phyloP scores from a whole-genome alignment of 305 asterid species.

The Solanum hybrid region DNA sequence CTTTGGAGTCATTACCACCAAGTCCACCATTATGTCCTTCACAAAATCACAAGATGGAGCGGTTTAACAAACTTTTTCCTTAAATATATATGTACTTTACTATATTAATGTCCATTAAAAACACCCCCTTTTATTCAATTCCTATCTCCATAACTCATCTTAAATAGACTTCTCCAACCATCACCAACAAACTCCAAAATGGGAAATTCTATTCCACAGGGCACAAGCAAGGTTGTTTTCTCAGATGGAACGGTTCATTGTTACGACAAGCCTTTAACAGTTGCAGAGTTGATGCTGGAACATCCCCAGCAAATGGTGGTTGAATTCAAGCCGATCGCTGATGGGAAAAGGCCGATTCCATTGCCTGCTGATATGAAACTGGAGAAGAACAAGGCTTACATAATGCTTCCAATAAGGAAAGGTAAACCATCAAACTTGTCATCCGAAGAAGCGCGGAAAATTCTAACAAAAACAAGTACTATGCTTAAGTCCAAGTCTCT shows the following conservation, averaged over 20 bases:
- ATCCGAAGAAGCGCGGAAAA: slow-evolving; percentile 37
- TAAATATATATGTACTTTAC: not conserved
- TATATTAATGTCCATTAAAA: not conserved
- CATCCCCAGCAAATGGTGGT: slow-evolving; percentile 67
- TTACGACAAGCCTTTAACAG: slow-evolving; percentile 54
- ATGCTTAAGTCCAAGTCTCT: slow-evolving; percentile 36
- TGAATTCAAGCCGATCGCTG: slow-evolving; percentile 30
- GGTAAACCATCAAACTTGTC: slow-evolving; percentile 49
- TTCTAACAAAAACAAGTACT: slow-evolving; percentile 26
- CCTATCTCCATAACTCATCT: not conserved
- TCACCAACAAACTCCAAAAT: slow-evolving; percentile 15
- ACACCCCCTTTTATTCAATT: not conserved
- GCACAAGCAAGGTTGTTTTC: slow-evolving; percentile 50
- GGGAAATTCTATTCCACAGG: slow-evolving; percentile 53
- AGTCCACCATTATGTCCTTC: slow-evolving; percentile 48
- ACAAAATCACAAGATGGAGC: slow-evolving; percentile 46
- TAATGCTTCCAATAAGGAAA: slow-evolving; percentile 53
- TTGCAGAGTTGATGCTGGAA: slow-evolving; percentile 82
- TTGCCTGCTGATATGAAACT: slow-evolving; percentile 67
- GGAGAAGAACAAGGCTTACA: slow-evolving; percentile 47
- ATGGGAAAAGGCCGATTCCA: slow-evolving; percentile 34
- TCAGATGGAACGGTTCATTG: slow-evolving; percentile 46
- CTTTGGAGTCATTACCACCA: slow-evolving; percentile 25
- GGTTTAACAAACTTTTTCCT: slow-evolving; percentile 57
- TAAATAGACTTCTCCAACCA: not conserved